A percentile compares a stretch with the other conserved stretches of the same genome.
Conservation (phyloP, 257 asterid species). For the Penstemon barbatus region DNA sequence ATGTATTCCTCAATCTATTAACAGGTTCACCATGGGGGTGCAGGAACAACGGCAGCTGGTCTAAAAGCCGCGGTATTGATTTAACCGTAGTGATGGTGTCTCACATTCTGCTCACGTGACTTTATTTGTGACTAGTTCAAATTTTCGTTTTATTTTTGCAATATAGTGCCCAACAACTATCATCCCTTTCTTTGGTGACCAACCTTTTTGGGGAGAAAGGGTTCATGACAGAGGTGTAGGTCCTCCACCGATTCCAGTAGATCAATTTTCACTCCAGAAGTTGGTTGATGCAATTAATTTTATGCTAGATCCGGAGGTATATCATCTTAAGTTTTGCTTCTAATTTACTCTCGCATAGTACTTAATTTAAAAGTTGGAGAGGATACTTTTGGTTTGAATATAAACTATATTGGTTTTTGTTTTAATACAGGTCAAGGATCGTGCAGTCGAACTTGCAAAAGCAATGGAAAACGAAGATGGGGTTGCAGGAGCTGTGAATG, state of each 20-base stretch:
- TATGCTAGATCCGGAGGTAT: constrained; percentile 85
- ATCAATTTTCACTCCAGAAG: constrained; percentile 71
- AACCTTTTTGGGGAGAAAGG: constrained; percentile 97
- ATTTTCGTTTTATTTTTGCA: constrained; percentile 1
- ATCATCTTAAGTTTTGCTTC: not conserved
- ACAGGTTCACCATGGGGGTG: constrained; percentile 99
- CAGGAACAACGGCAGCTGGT: constrained; percentile 99
- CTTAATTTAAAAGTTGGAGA: not conserved
- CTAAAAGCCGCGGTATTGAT: constrained; percentile 85
- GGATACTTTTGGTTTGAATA: not conserved
- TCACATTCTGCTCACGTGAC: not conserved
- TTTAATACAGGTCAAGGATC: constrained; percentile 74
- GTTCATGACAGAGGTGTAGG: constrained; percentile 87
- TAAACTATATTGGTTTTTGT: constrained; percentile 29
- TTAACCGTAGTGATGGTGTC: not conserved
- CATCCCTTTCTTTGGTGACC: constrained; percentile 94
- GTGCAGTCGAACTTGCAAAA: constrained; percentile 78
- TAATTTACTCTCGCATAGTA: not conserved
- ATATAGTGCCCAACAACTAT: constrained; percentile 87
- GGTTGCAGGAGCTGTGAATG: constrained; percentile 88
- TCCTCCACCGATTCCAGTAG: constrained; percentile 86
- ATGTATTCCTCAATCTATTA: not conserved
- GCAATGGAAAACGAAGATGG: constrained; percentile 97
- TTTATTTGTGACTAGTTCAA: constrained; percentile 13
- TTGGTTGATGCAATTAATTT: constrained; percentile 66